phyloP scores from a whole-genome alignment of 75 land plant genomes.

The Pseudotsuga menziesii region DNA sequence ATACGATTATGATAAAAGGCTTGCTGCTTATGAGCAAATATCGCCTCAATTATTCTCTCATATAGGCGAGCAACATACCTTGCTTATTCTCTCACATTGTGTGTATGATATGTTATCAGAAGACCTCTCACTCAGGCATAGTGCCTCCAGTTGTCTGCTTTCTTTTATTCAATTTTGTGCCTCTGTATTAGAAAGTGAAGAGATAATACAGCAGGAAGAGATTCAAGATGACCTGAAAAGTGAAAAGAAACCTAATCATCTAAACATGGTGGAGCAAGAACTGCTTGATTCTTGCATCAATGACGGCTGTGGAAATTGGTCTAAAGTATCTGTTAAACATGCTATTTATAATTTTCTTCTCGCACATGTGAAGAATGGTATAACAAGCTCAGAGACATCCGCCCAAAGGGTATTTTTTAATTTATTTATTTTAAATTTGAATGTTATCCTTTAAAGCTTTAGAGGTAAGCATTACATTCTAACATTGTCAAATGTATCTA shows the following conservation, averaged over 20 bases:
- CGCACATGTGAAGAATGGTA: slow-evolving; percentile 46
- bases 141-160: slow-evolving; percentile 58
- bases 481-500: slow-evolving; percentile 9
- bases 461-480: not conserved
- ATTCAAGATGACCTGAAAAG: not conserved
- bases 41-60: slow-evolving; percentile 28
- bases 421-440: not conserved
- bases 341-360: slow-evolving; percentile 35
- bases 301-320: slow-evolving; percentile 16
- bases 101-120: slow-evolving; percentile 76
- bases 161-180: slow-evolving; percentile 60
- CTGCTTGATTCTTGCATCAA: not conserved
- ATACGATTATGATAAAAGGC: slow-evolving; percentile 69
- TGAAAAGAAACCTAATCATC: not conserved
- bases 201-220: not conserved
- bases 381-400: slow-evolving; percentile 31
- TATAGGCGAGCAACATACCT: slow-evolving; percentile 30
- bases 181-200: slow-evolving; percentile 13
- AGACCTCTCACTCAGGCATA: slow-evolving; percentile 70
- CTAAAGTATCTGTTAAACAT: slow-evolving; percentile 18
- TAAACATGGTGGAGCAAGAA: not conserved
- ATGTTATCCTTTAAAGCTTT: not conserved
- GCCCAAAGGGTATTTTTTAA: slow-evolving; percentile 28
- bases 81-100: slow-evolving; percentile 65
- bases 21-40: slow-evolving; percentile 62